phyloP scores from a whole-genome alignment of 2,329 filamentous ascomycete genomes.

The Cercospora canescens region DNA sequence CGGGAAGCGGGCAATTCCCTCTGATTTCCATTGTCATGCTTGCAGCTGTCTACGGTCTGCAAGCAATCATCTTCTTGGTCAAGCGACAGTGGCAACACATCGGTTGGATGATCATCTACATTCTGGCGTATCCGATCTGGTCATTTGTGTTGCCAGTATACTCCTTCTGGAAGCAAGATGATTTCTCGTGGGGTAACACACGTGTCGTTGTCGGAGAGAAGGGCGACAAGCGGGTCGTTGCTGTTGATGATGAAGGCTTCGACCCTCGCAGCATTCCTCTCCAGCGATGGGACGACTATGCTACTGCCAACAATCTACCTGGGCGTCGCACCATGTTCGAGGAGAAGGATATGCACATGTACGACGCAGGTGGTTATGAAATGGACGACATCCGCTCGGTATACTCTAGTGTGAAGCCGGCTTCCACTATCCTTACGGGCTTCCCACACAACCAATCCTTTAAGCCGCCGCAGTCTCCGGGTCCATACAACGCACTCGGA shows the following conservation, averaged over 20 bases:
- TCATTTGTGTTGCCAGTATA: constrained; percentile 89
- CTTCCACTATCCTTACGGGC: constrained; percentile 82
- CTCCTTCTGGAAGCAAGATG: constrained; percentile 99
- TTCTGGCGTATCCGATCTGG: constrained; percentile 93
- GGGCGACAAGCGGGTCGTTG: constrained; percentile 85
- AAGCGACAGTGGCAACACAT: constrained; percentile 98
- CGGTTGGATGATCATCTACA: constrained; percentile 99
- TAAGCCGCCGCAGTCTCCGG: constrained; percentile 76
- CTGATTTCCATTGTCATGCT: constrained; percentile 86
- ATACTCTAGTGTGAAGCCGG: constrained; percentile 86
- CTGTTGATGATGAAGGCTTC: constrained; percentile 78
- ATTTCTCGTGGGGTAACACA: constrained; percentile 98
- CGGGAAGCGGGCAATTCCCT: constrained; percentile 72
- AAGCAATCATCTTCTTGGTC: constrained; percentile 93
- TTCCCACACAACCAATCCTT: constrained; percentile 59
- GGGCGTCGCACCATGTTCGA: constrained; percentile 70
- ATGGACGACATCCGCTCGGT: constrained; percentile 98
- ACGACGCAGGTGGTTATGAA: constrained; percentile 65
- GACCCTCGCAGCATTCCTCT: constrained; percentile 91
- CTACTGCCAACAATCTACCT: constrained; percentile 79
- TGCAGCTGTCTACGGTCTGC: constrained; percentile 89
- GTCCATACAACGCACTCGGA: constrained; percentile 65
- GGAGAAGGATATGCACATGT: constrained; percentile 32
- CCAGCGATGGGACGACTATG: constrained; percentile 97
- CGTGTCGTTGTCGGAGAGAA: constrained; percentile 95